Base-by-base conservation (phyloP, 2,329 filamentous ascomycete species). In the Sporothrix protearum region DNA sequence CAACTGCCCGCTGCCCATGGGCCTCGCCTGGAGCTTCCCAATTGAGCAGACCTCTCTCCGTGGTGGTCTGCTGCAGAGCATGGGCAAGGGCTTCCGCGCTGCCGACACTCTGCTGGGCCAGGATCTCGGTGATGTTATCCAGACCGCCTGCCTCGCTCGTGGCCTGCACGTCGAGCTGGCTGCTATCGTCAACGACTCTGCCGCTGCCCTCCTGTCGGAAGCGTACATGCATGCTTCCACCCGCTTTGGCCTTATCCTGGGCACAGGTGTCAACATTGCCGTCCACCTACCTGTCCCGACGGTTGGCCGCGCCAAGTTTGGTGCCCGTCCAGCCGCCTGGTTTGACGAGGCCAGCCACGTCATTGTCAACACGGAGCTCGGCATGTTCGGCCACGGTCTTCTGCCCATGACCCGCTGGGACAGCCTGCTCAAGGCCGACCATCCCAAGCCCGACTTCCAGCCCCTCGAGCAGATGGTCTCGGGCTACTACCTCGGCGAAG, bases 11-110 rank as follows among this genome's bases (percentile, higher is more conserved):
- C 80, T 91, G 68, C 85, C 85, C 9, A 82, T 90, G 80, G 88
- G 88, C 0, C 78, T 91, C 73, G 87, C 89, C 6, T 91, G 89
- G 88, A 91, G 89, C 72, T 92, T 92, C 75, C 89, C 89, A 33
- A 88, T 91, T 59, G 87, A 91, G 88, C 89, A 91, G 86, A 89
- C 87, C 14, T 89, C 88, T 2, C 80, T 89, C 39, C 84, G 85
- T 66, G 85, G 86, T 66, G 89, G 88, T 68, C 84, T 84, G 73
- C 80, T 91, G 30, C 84, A 85, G 75, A 82, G 81, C 42, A 91
- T 91, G 89, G 89, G 89, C 71, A 91, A 91, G 76, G 87, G 86
- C 7, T 90, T 91, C 76, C 79, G 85, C 47, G 88, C 89, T 28
- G 85, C 86, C 57, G 80, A 86, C 55, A 86, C 86, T 0, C 81